Evolutionary conservation across 345 rosid genomes (phyloP), one percentile per base, ranked within the genome.

Genomic region (Psidium guajava): DNA sequence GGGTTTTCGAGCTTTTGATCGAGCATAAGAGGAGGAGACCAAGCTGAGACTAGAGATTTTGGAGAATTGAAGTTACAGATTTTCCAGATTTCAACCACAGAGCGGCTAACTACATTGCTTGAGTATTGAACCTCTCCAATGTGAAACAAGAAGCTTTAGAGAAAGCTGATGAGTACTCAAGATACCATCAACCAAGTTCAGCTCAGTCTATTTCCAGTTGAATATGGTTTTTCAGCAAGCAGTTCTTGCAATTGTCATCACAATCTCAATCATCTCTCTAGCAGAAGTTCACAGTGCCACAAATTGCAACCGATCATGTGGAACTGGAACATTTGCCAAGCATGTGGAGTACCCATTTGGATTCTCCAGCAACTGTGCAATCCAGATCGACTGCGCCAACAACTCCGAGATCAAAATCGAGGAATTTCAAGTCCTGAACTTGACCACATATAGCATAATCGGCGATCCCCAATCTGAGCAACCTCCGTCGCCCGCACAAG

Each of bases 341-440:
- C 11, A 6, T 6, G 87, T 94, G 15, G 86, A 89, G 27, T 95
- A 90, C 82, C 99, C 99, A 16, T 97, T 97, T 85, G 98, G 98
- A 18, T 96, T 95, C 88, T 89, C 98, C 6, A 0, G 24, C 12
- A 87, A 59, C 15, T 96, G 94, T 85, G 83, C 59, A 44, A 95
- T 97, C 88, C 83, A 1, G 11, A 85, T 97, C 44, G 49, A 11
- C 13, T 97, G 99, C 87, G 27, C 24, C 51, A 0, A 55, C 5
- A 18, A 49, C 12, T 25, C 59, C 7, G 49, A 44, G 11, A 64
- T 91, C 32, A 52, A 1, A 77, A 92, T 96, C 58, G 95, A 88
- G 27, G 86, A 15, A 6, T 96, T 96, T 47, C 50, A 10, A 15
- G 94, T 97, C 42, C 83, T 82, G 21, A 93, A 91, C 89, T 86